Conservation (phyloP, 2,329 filamentous ascomycete genomes). For the Pseudogymnoascus sp. region DNA sequence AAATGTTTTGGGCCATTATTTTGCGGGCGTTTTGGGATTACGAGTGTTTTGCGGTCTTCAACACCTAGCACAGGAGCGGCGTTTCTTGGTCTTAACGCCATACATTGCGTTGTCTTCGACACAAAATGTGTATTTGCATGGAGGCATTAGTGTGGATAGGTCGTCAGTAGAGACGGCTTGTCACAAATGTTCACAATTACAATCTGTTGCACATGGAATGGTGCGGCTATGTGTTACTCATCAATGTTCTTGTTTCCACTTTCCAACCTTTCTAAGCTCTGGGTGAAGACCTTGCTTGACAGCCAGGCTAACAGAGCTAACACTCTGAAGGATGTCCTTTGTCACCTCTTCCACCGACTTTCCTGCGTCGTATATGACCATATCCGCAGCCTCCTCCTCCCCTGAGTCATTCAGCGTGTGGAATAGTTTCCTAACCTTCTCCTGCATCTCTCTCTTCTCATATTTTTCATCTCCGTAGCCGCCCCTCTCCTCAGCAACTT, state of each 20-base stretch:
- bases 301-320: constrained; percentile 32
- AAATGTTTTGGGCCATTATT: background rate
- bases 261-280: constrained; percentile 5
- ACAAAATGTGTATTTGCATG: background rate
- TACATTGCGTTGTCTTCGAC: constrained; percentile 10
- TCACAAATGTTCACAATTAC: background rate
- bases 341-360: constrained; percentile 47
- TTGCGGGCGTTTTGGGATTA: constrained; percentile 13
- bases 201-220: constrained; percentile 1
- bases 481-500: constrained; percentile 65
- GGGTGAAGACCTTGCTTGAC: constrained; percentile 1
- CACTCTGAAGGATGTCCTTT: constrained; percentile 35
- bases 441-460: constrained; percentile 76
- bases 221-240: background rate
- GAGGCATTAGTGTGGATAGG: background rate
- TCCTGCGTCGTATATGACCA: constrained; percentile 47
- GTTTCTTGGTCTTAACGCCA: constrained; percentile 30
- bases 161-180: background rate
- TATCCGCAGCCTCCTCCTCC: constrained; percentile 43
- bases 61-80: constrained; percentile 24
- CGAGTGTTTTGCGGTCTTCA: constrained; percentile 25
- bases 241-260: constrained; percentile 13
- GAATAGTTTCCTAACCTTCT: constrained; percentile 68
- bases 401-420: constrained; percentile 41
- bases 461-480: constrained; percentile 87